Evolutionary conservation across 2,329 filamentous ascomycete species (phyloP).

Genomic region (Colletotrichum viniferum): DNA sequence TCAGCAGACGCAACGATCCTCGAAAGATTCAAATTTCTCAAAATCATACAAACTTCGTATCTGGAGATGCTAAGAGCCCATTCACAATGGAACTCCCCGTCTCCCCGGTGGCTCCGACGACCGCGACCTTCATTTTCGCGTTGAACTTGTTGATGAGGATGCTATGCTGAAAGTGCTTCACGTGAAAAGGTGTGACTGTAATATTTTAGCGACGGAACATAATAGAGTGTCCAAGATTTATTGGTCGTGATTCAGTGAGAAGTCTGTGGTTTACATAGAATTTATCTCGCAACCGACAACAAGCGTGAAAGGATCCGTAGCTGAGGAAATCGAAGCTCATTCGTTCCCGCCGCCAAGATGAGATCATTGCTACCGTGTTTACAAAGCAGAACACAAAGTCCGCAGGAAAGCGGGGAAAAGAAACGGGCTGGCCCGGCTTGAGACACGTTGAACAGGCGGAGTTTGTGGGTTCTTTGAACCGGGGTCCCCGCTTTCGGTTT

Average conservation of each 20-base stretch:
- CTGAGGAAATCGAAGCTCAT: background rate
- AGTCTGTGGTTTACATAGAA: background rate
- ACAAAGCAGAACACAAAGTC: background rate
- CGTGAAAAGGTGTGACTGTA: background rate
- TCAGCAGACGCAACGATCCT: accelerated
- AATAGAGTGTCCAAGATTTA: too few species aligned
- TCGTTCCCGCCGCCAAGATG: background rate
- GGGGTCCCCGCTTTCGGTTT: background rate
- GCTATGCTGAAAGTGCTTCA: background rate
- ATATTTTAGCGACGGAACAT: accelerated
- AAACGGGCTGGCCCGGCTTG: background rate
- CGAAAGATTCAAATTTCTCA: accelerated
- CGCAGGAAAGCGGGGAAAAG: background rate
- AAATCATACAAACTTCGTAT: slow-evolving; percentile 28
- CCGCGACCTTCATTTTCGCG: slow-evolving; percentile 30
- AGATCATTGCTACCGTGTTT: background rate
- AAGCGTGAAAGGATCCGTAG: background rate
- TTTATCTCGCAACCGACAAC: background rate
- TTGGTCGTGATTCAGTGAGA: accelerated
- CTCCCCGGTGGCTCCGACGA: slow-evolving; percentile 46
- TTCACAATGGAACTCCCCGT: slow-evolving; percentile 37
- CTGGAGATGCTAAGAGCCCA: slow-evolving; percentile 33
- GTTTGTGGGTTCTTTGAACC: background rate
- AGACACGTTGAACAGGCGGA: background rate
- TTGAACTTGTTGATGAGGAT: background rate